These are phyloP conservation scores for Spathaspora girioi DNA, from an alignment of 805 yeast genomes.

Conservation along the genomic window DNA sequence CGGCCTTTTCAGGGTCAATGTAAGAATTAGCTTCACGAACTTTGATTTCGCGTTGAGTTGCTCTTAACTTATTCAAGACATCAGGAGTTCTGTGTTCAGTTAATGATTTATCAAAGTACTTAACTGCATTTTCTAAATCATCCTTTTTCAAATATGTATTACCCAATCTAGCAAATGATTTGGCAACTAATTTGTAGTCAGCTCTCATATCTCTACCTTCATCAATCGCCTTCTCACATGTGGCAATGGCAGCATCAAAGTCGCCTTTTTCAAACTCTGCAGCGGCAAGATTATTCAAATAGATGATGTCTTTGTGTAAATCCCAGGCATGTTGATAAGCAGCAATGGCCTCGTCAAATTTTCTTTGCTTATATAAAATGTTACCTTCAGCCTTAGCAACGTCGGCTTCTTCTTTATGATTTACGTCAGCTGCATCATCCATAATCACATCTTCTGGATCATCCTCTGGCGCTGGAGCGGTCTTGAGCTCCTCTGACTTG, in stretches of 20 bases:
- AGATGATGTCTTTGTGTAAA: slow-evolving; percentile 77
- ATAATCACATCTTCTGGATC: slow-evolving; percentile 32
- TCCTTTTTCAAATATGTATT: slow-evolving; percentile 72
- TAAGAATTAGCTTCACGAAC: slow-evolving; percentile 72
- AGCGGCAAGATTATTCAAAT: slow-evolving; percentile 93
- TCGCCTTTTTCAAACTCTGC: slow-evolving; percentile 97
- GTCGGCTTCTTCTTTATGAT: slow-evolving; percentile 54
- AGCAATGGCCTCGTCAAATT: slow-evolving; percentile 91
- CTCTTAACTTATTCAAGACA: slow-evolving; percentile 79
- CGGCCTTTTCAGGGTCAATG: slow-evolving; percentile 88
- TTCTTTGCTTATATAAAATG: slow-evolving; percentile 74
- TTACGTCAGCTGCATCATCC: slow-evolving; percentile 28
- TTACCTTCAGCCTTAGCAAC: slow-evolving; percentile 82
- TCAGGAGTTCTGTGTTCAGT: slow-evolving; percentile 98
- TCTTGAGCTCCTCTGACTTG: slow-evolving; percentile 11
- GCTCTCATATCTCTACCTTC: slow-evolving; percentile 88
- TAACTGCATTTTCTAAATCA: slow-evolving; percentile 70
- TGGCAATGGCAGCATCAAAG: slow-evolving; percentile 75
- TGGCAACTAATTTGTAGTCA: slow-evolving; percentile 87
- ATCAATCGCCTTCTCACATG: slow-evolving; percentile 80
- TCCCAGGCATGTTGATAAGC: slow-evolving; percentile 86
- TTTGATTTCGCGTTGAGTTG: slow-evolving; percentile 83
- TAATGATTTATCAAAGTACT: slow-evolving; percentile 80
- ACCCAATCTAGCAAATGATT: slow-evolving; percentile 91
- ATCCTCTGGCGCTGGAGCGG: slow-evolving; percentile 18